A percentile compares a stretch with the other conserved stretches of the same genome.
phyloP scores from a whole-genome alignment of 371 early-diverging fungal species.

The Mortierella polycephala region DNA sequence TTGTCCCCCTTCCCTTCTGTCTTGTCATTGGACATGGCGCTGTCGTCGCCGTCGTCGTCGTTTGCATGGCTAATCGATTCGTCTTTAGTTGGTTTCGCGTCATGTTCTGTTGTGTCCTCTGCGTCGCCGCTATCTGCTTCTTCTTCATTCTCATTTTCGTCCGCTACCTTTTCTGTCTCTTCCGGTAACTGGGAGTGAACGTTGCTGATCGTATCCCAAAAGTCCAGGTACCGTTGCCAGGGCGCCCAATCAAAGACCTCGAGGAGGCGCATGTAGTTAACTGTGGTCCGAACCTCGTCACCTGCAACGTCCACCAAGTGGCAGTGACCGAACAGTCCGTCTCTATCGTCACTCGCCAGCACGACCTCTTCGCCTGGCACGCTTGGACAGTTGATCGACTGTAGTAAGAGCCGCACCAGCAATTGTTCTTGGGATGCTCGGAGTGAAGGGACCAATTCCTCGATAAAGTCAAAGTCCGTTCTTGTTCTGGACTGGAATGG shows the following conservation, averaged over 20 bases:
- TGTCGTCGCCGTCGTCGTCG: not conserved
- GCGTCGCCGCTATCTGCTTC: not conserved
- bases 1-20: not conserved
- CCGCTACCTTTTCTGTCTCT: not conserved
- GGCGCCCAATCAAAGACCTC: conserved; percentile 34
- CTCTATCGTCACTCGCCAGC: conserved; percentile 6
- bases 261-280: conserved; percentile 23
- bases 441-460: not conserved
- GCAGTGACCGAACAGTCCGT: not conserved
- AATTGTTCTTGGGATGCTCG: conserved; percentile 9
- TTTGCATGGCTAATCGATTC: not conserved
- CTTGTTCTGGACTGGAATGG: conserved; percentile 10
- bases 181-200: too few relatives aligned
- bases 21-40: not conserved
- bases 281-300: conserved; percentile 9
- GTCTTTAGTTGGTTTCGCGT: not conserved
- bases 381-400: conserved; percentile 21
- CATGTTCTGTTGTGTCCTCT: not conserved
- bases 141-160: not conserved
- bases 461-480: not conserved
- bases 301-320: conserved; percentile 3
- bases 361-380: conserved; percentile 17
- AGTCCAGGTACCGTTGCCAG: conserved; percentile 23
- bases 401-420: conserved; percentile 15
- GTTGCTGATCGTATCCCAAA: conserved; percentile 1